Evolutionary conservation across 1,284 basidiomycete genomes (phyloP).

Genomic region (Anthracocystis setariae): DNA sequence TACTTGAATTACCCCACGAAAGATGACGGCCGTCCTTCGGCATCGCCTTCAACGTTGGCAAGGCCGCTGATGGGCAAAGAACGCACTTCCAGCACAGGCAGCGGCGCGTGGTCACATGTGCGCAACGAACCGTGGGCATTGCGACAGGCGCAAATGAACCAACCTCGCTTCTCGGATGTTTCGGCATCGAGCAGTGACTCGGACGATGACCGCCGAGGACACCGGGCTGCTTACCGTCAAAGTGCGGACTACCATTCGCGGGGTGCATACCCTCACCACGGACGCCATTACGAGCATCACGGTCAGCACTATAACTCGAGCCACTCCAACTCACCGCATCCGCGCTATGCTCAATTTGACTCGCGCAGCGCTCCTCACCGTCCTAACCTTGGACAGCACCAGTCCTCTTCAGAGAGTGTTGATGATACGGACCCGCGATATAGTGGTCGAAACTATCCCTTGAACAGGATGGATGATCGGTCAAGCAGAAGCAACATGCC

Average conservation of each 20-base stretch:
- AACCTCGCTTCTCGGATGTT: constrained; percentile 47
- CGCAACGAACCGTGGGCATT: constrained; percentile 46
- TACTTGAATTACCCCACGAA: constrained; percentile 47
- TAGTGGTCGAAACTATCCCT: constrained; percentile 1
- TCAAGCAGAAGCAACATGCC: constrained; percentile 24
- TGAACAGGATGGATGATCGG: constrained; percentile 5
- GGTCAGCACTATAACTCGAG: neutral
- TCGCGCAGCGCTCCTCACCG: constrained; percentile 15
- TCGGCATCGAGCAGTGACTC: constrained; percentile 44
- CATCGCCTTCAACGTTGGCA: constrained; percentile 20
- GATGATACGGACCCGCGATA: constrained; percentile 28
- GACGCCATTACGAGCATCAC: constrained; percentile 10
- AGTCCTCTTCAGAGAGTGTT: constrained; percentile 39
- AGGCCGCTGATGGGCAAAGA: constrained; percentile 28
- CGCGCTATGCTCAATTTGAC: constrained; percentile 19
- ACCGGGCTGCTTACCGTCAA: constrained; percentile 19
- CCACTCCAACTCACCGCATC: constrained; percentile 11
- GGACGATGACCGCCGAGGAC: constrained; percentile 30
- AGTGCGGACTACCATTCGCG: constrained; percentile 14
- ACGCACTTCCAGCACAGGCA: constrained; percentile 36
- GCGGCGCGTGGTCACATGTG: constrained; percentile 38
- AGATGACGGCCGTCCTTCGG: constrained; percentile 18
- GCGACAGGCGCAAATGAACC: constrained; percentile 36
- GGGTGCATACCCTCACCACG: constrained; percentile 11
- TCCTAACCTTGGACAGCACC: constrained; percentile 19